Evolutionary conservation across 2,329 filamentous ascomycete species (phyloP).

Genomic region (Pseudogymnoascus sp.): DNA sequence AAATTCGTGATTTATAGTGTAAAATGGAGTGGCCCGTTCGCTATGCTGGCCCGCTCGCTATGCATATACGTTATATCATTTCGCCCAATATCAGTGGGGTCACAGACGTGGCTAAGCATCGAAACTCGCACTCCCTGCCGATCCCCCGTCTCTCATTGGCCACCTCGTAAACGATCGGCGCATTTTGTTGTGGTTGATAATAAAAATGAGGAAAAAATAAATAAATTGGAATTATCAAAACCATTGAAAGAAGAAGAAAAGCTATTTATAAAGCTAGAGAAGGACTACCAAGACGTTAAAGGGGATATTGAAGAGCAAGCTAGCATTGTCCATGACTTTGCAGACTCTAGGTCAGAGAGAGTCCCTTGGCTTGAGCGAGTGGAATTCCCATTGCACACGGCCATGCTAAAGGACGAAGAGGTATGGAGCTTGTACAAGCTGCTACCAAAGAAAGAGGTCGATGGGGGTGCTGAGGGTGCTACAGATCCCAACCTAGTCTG

Average conservation of each 20-base stretch:
- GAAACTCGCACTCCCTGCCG: background rate
- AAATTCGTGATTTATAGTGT: too few relatives aligned
- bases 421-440: conserved; percentile 15
- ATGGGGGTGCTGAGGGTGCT: conserved; percentile 3
- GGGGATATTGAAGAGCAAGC: conserved; percentile 13
- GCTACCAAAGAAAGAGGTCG: conserved; percentile 11
- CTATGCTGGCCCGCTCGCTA: too few relatives aligned
- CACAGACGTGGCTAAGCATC: background rate
- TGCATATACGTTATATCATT: too few relatives aligned
- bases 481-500: conserved; percentile 12
- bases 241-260: conserved; percentile 7
- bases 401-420: conserved; percentile 12
- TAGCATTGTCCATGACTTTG: conserved; percentile 12
- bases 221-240: background rate
- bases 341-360: conserved; percentile 11
- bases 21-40: too few relatives aligned
- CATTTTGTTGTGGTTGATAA: conserved; percentile 10
- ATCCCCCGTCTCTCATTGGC: background rate
- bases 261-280: conserved; percentile 13
- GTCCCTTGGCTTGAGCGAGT: conserved; percentile 14
- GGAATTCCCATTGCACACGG: conserved; percentile 9
- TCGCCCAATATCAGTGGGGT: too few relatives aligned
- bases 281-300: conserved; percentile 12
- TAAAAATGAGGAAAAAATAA: background rate
- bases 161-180: background rate